Percentiles rank a stretch among this genome's conserved stretches.
Conservation (phyloP, 2,329 filamentous ascomycete genomes). For the Alternaria rosae region DNA sequence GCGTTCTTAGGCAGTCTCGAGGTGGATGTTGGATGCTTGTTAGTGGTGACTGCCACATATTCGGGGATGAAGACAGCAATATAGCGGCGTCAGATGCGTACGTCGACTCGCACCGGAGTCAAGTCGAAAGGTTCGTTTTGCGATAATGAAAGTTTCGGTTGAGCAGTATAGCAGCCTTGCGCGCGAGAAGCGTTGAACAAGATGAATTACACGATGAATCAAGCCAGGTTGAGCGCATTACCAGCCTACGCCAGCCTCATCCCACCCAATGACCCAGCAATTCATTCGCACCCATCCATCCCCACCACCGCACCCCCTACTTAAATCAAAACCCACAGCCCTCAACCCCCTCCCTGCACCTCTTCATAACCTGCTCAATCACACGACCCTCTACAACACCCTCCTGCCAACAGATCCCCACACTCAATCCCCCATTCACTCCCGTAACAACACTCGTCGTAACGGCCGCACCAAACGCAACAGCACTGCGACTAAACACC, state of each 20-base stretch:
- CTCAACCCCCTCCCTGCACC: neutral
- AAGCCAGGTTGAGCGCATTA: no score
- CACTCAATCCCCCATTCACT: constrained; percentile 49
- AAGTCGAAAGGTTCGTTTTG: no score
- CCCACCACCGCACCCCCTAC: no score
- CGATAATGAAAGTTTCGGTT: no score
- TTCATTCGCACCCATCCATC: no score
- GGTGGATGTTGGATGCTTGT: neutral
- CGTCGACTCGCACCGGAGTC: no score
- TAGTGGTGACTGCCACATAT: neutral
- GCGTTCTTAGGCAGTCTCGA: neutral
- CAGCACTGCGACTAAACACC: constrained; percentile 53
- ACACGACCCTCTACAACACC: constrained; percentile 43
- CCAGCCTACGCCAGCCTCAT: no score
- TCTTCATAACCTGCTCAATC: neutral
- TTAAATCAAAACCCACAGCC: neutral
- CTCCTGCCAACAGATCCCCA: constrained; percentile 54
- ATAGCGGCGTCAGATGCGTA: no score
- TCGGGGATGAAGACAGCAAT: neutral
- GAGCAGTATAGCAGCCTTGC: no score
- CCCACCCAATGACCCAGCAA: no score
- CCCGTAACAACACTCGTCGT: constrained; percentile 50
- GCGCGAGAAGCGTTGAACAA: no score
- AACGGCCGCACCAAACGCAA: constrained; percentile 50
- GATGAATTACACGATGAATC: no score